Percentiles rank a stretch among this genome's conserved stretches.
Conservation (phyloP, 768 basidiomycete genomes). For the Serpula lacrymans region DNA sequence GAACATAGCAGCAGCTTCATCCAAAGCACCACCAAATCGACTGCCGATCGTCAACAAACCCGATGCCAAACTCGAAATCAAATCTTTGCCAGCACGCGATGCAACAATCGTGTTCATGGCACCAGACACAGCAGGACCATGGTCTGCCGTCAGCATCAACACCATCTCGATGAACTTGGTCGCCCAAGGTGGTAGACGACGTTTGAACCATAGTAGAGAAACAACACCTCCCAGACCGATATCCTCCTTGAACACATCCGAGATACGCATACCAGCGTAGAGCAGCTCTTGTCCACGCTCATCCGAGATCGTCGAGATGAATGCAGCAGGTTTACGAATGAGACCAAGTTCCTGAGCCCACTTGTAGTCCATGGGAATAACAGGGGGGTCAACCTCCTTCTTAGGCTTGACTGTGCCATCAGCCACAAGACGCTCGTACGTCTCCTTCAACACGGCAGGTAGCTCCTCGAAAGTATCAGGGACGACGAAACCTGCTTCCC, state of each 20-base stretch:
- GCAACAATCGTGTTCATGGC: constrained; percentile 99
- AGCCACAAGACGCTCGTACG: constrained; percentile 79
- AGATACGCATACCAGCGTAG: constrained; percentile 98
- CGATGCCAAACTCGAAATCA: constrained; percentile 93
- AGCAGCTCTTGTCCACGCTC: constrained; percentile 98
- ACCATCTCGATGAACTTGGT: constrained; percentile 99
- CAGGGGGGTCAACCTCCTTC: constrained; percentile 84
- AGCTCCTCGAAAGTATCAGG: constrained; percentile 98
- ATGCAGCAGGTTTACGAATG: constrained; percentile 97
- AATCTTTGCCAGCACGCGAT: constrained; percentile 97
- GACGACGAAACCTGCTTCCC: constrained; percentile 91
- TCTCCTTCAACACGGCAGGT: constrained; percentile 76
- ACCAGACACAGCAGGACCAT: constrained; percentile 96
- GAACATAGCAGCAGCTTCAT: constrained; percentile 97
- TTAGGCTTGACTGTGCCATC: constrained; percentile 64
- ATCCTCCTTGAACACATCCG: constrained; percentile 97
- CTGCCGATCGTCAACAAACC: constrained; percentile 97
- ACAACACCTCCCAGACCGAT: constrained; percentile 98
- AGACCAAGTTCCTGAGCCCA: constrained; percentile 99
- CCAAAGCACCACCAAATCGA: constrained; percentile 97
- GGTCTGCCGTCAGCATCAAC: constrained; percentile 97
- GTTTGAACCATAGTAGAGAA: constrained; percentile 96
- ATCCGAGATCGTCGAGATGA: constrained; percentile 99
- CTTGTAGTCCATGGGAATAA: constrained; percentile 99
- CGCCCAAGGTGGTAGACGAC: constrained; percentile 86